Percentiles rank a stretch among this genome's conserved stretches.
phyloP scores from a whole-genome alignment of 2,329 filamentous ascomycete species.

The Neofusicoccum umdonicola region DNA sequence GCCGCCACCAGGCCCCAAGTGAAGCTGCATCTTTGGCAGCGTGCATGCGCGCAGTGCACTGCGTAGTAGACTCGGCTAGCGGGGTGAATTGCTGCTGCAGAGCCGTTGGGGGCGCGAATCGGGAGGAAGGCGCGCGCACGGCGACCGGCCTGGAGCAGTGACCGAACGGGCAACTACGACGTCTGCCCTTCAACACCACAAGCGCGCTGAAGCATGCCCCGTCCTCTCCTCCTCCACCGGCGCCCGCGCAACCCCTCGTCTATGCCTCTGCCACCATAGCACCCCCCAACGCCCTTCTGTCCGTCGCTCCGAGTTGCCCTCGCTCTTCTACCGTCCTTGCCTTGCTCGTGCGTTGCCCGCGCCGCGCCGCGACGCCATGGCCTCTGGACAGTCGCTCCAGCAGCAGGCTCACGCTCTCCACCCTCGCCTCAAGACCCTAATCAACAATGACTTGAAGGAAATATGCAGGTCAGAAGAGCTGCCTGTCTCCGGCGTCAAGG shows the following conservation, averaged over 20 bases:
- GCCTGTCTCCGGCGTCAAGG: constrained; percentile 80
- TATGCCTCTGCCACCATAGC: constrained; percentile 16
- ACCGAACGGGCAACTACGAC: constrained; percentile 18
- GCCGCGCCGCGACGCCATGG: constrained; percentile 25
- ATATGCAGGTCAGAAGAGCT: constrained; percentile 75
- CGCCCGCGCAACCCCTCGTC: constrained; percentile 14
- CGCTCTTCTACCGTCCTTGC: background rate
- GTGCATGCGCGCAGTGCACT: background rate
- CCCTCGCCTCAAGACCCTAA: constrained; percentile 52
- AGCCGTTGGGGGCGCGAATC: background rate
- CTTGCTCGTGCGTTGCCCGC: constrained; percentile 1
- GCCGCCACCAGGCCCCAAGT: background rate
- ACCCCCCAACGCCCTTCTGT: background rate
- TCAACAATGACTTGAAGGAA: constrained; percentile 68
- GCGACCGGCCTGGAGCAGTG: constrained; percentile 4
- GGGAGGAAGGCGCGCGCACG: background rate
- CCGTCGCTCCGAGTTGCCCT: background rate
- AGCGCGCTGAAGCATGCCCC: constrained; percentile 11
- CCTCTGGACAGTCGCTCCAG: constrained; percentile 40
- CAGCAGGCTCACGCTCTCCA: constrained; percentile 40
- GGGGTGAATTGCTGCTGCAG: background rate
- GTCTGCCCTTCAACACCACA: constrained; percentile 16
- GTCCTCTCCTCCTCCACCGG: constrained; percentile 5
- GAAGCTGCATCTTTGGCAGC: background rate
- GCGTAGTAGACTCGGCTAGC: background rate